These are phyloP conservation scores for Tolypocladium ovalisporum DNA, from an alignment of 2,329 filamentous ascomycete genomes.

Conservation along the genomic window DNA sequence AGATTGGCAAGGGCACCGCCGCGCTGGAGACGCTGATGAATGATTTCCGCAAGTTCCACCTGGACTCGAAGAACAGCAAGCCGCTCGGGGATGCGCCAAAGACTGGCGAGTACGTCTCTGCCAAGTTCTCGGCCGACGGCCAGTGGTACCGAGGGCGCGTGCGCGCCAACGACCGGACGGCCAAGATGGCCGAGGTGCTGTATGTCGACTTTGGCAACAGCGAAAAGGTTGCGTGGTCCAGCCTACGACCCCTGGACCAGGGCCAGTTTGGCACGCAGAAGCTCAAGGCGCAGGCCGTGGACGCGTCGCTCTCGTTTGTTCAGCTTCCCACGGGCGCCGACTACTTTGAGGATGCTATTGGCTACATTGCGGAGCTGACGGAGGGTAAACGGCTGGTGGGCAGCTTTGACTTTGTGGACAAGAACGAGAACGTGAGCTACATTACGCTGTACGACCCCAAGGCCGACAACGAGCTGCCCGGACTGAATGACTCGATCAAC, in stretches of 20 bases:
- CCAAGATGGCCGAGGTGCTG: slow-evolving; percentile 78
- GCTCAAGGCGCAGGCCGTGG: slow-evolving; percentile 76
- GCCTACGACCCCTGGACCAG: slow-evolving; percentile 70
- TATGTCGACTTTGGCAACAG: slow-evolving; percentile 97
- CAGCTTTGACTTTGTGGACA: slow-evolving; percentile 75
- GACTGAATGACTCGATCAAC: slow-evolving; percentile 72
- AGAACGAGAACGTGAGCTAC: slow-evolving; percentile 70
- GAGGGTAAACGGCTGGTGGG: slow-evolving; percentile 72
- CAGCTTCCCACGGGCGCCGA: slow-evolving; percentile 76
- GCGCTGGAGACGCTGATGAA: slow-evolving; percentile 81
- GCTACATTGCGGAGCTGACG: slow-evolving; percentile 64
- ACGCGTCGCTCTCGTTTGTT: slow-evolving; percentile 78
- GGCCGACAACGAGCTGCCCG: slow-evolving; percentile 39
- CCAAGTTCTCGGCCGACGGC: slow-evolving; percentile 78
- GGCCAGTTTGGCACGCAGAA: slow-evolving; percentile 70
- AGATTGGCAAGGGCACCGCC: slow-evolving; percentile 76
- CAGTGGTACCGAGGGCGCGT: slow-evolving; percentile 93
- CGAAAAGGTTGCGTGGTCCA: slow-evolving; percentile 76
- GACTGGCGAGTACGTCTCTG: slow-evolving; percentile 82
- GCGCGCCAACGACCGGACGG: slow-evolving; percentile 82
- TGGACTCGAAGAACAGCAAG: slow-evolving; percentile 70
- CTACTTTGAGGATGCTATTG: slow-evolving; percentile 72
- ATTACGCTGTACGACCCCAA: slow-evolving; percentile 81
- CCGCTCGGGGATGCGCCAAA: slow-evolving; percentile 69
- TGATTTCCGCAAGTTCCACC: slow-evolving; percentile 83